phyloP scores from a whole-genome alignment of 1,284 basidiomycete genomes.

The Naganishia albida region DNA sequence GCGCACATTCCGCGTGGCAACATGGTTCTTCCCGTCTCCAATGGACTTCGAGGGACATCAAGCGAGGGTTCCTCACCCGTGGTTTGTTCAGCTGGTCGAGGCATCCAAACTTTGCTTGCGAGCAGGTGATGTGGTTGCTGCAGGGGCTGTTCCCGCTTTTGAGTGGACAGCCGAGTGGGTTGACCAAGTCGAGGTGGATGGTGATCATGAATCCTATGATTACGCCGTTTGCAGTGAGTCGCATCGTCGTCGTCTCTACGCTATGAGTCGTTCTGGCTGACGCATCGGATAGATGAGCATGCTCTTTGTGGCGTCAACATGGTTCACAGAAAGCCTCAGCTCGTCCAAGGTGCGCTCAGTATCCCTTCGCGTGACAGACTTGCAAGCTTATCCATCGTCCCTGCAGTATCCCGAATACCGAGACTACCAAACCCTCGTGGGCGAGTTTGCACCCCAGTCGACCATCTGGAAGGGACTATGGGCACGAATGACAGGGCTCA shows the following conservation, averaged over 20 bases:
- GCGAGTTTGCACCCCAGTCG: slow-evolving; percentile 70
- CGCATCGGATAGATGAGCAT: slow-evolving; percentile 55
- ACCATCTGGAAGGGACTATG: slow-evolving; percentile 56
- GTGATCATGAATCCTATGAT: slow-evolving; percentile 40
- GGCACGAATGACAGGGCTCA: slow-evolving; percentile 34
- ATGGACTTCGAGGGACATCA: slow-evolving; percentile 67
- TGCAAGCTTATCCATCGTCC: neutral
- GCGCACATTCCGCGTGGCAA: slow-evolving; percentile 27
- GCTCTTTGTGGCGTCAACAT: slow-evolving; percentile 72
- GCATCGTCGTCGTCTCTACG: neutral
- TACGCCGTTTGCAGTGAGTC: slow-evolving; percentile 45
- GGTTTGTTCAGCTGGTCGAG: slow-evolving; percentile 83
- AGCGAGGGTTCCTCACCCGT: slow-evolving; percentile 78
- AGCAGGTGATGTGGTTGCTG: slow-evolving; percentile 81
- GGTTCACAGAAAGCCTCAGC: slow-evolving; percentile 78
- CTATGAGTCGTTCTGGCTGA: slow-evolving; percentile 40
- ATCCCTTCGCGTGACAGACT: neutral
- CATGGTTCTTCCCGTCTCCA: slow-evolving; percentile 56
- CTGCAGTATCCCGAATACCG: slow-evolving; percentile 68
- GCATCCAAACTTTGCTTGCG: slow-evolving; percentile 89
- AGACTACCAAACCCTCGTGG: slow-evolving; percentile 75
- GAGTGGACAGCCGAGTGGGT: slow-evolving; percentile 39
- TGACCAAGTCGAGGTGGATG: slow-evolving; percentile 38
- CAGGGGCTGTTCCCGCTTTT: slow-evolving; percentile 49
- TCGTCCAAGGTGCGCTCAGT: slow-evolving; percentile 58